phyloP scores from a whole-genome alignment of 106 monocot genomes.

The Allium fistulosum region DNA sequence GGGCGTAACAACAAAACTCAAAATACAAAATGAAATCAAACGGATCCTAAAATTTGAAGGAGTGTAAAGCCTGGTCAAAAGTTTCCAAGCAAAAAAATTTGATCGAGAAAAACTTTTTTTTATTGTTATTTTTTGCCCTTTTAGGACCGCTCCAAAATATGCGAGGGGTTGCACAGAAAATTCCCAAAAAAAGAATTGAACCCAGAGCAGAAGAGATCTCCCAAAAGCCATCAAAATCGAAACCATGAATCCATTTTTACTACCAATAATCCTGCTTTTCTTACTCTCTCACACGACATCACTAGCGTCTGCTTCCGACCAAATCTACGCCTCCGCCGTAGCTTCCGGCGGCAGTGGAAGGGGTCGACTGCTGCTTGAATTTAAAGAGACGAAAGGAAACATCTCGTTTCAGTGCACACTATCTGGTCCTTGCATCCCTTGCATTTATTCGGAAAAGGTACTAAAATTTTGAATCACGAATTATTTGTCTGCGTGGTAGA shows the following conservation, averaged over 20 bases:
- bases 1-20: no score
- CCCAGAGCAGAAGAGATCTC: no score
- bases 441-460: constrained; percentile 96
- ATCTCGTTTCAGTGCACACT: constrained; percentile 75
- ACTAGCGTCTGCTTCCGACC: not conserved
- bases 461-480: not conserved
- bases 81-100: no score
- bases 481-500: not conserved
- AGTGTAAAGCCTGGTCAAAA: no score
- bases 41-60: no score
- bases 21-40: no score
- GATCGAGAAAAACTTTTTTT: no score
- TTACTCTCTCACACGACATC: not conserved
- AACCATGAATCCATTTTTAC: constrained; percentile 1
- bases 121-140: no score
- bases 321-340: not conserved
- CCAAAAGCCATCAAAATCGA: not conserved
- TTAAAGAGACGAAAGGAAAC: constrained; percentile 64
- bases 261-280: not conserved
- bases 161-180: no score
- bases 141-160: no score
- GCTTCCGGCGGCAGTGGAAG: constrained; percentile 6
- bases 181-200: no score
- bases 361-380: constrained; percentile 48
- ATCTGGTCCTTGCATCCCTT: constrained; percentile 83